Conservation (phyloP, 176 grass and related monocot genomes). For the Rhipidocladum racemiflorum region DNA sequence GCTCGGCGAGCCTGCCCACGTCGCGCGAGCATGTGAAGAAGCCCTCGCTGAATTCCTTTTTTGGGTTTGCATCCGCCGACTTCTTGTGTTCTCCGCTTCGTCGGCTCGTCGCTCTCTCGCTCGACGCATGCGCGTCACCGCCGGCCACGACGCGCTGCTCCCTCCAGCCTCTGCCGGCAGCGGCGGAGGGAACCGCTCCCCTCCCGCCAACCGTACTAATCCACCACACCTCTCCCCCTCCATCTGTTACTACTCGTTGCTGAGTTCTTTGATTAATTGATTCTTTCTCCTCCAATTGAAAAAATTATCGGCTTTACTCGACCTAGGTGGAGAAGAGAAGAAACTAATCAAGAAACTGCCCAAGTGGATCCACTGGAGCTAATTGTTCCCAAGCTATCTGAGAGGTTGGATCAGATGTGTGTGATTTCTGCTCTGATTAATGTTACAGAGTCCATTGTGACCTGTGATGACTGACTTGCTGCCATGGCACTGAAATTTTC, state of each 20-base stretch:
- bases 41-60: no score
- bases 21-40: no score
- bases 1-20: no score
- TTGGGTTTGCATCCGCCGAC: no score
- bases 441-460: not conserved
- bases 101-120: no score
- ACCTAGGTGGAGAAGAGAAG: constrained; percentile 42
- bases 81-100: no score
- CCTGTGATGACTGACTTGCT: not conserved
- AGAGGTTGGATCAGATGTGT: constrained; percentile 64
- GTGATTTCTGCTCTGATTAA: not conserved
- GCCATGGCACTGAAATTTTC: constrained; percentile 5
- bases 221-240: not conserved
- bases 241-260: not conserved
- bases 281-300: not conserved
- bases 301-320: not conserved
- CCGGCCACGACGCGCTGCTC: constrained; percentile 57
- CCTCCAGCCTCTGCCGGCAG: constrained; percentile 8
- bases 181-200: constrained; percentile 36
- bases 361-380: constrained; percentile 40
- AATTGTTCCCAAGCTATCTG: constrained; percentile 52
- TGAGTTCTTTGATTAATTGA: no score
- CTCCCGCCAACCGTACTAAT: constrained; percentile 33
- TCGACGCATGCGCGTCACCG: no score
- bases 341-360: constrained; percentile 16